Base-by-base conservation (phyloP, 306 rosid genomes). In the Cucurbita ficifolia region DNA sequence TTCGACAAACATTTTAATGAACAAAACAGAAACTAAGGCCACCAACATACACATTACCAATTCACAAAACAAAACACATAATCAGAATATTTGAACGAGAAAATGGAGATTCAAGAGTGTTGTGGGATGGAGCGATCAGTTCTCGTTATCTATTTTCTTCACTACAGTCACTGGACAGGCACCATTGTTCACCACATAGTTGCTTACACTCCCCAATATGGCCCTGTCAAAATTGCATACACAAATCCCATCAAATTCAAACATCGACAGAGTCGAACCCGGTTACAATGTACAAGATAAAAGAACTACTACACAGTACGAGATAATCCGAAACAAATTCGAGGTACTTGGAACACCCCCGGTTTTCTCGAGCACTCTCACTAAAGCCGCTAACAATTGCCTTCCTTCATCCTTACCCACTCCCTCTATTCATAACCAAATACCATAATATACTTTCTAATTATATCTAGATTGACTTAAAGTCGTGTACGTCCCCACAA, bases 191-290 rank as follows among this genome's bases (percentile, higher is more conserved):
- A 92, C 90, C 43, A 90, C 91, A 22, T 76, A 68, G 84, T 88
- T 88, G 87, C 98, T 92, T 1, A 92, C 98, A 74, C 98, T 92
- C 8, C 98, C 98, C 87, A 92, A 67, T 52, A 91, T 70, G 6
- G 60, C 97, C 85, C 97, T 91, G 85, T 10, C 69, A 82, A 33
- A 77, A 13, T 48, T 43, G 22, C 59, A 59, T 63, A 72, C 61
- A 70, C 73, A 59, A 72, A 42, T 81, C 35, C 73, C 71, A 74
- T 76, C 74, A 50, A 74, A 80, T 79, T 60, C 35, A 10, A 59
- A 59, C 49, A 10, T 2, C 2, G 10, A 42, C 11, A 1, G 5
- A 5, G 42, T 29, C 43, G 8, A 39, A 8, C 8, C n/a, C n/a
- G n/a, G n/a, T n/a, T n/a, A n/a, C n/a, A n/a, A n/a, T n/a, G n/a